Base-by-base conservation (phyloP, 1,284 basidiomycete genomes). In the Mrakiaceae sp. region DNA sequence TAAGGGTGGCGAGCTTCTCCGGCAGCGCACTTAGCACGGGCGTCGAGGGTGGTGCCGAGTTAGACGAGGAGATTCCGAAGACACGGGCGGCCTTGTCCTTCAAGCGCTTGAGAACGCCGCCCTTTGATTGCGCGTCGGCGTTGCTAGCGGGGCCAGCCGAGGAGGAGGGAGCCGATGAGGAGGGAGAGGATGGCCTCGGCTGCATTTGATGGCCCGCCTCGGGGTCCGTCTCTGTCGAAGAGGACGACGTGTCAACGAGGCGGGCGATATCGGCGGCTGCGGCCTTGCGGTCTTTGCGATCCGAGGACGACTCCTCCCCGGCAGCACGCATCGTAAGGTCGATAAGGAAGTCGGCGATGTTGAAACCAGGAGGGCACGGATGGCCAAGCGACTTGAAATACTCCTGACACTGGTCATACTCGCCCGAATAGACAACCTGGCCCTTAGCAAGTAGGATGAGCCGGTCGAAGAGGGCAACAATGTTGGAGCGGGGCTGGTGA, bases 401-500 rank as follows among this genome's bases (percentile, higher is more conserved):
- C 2, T 82, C 82, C 65, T 88, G 86, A 71, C 89, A 91, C 67
- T 83, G 82, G 9, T 77, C 73, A 63, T 87, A 82, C 64, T 85
- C 84, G 46, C 93, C 89, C 1, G 87, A 87, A 78, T 92, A 92
- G 14, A 96, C 84, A 11, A 87, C 77, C 72, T 86, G 87, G 3
- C 94, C 94, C 64, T 84, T 83, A 0, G 89, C 90, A 10, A 98
- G 81, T 4, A 98, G 78, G 3, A 98, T 76, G 44, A 98, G 80
- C 69, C 94, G 88, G 73, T 98, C 95, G 71, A 98, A 97, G 12
- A 98, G 78, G 0, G 90, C 85, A 9, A 98, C 93, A 69, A 98
- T 98, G 77, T 97, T 97, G 74, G 89, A 92, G 64, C 94, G 86
- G n/a, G 95, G 95, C 75, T 98, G 95, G 73, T 98, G 95, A 67